Percentiles rank a stretch among this genome's conserved stretches.
phyloP scores from a whole-genome alignment of 352 stramenopile species.

The Pythium monospermum region DNA sequence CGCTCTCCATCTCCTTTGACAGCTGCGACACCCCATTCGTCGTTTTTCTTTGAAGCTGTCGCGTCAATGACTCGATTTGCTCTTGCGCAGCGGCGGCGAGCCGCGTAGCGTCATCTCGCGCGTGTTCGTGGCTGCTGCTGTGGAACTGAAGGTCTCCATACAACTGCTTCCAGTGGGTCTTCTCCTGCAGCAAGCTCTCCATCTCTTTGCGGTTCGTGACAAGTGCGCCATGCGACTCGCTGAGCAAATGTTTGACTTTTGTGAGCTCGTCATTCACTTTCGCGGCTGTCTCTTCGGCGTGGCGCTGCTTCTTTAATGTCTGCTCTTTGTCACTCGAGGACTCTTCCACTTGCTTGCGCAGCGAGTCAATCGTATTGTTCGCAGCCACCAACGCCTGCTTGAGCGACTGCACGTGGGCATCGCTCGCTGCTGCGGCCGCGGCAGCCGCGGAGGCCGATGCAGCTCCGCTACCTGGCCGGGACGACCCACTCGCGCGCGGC shows the following conservation, averaged over 20 bases:
- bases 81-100: constrained; percentile 26
- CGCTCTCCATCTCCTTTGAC: neutral
- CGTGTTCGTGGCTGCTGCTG: constrained; percentile 23
- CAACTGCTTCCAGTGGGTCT: constrained; percentile 30
- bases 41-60: neutral
- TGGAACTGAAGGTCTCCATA: constrained; percentile 40
- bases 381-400: constrained; percentile 38
- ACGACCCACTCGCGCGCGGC: neutral
- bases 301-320: constrained; percentile 16
- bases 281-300: constrained; percentile 26
- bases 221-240: constrained; percentile 37
- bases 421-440: neutral
- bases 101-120: constrained; percentile 31
- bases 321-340: constrained; percentile 31
- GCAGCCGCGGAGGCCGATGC: neutral
- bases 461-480: constrained; percentile 6
- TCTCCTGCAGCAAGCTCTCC: constrained; percentile 29
- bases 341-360: constrained; percentile 41
- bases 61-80: constrained; percentile 15
- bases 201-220: constrained; percentile 31
- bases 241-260: constrained; percentile 40
- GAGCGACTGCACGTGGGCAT: constrained; percentile 33
- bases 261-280: constrained; percentile 37
- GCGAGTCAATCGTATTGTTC: constrained; percentile 27
- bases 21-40: too few species aligned